Conservation (phyloP, 139 green algal species). For the Coelastrella sp. region DNA sequence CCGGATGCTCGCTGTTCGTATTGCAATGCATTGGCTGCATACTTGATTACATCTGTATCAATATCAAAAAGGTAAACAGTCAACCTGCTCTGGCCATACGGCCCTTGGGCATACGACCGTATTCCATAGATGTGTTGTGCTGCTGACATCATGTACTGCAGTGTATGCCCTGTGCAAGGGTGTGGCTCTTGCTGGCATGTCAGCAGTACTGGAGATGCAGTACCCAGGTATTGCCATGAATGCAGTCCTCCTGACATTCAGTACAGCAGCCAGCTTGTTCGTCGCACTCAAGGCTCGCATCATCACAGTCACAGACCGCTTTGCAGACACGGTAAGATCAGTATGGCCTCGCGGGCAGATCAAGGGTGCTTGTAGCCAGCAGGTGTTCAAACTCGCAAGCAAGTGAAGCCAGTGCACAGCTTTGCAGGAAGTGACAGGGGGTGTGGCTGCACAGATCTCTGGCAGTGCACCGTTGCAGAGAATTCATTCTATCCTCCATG, state of each 20-base stretch:
- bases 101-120: too few species aligned
- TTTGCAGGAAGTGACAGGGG: too few species aligned
- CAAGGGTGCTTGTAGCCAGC: neutral
- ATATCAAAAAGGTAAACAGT: neutral
- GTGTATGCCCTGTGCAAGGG: slow-evolving; percentile 63
- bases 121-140: neutral
- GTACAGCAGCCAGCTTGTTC: slow-evolving; percentile 65
- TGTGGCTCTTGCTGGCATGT: slow-evolving; percentile 58
- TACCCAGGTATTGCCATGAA: slow-evolving; percentile 65
- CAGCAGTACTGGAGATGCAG: slow-evolving; percentile 49
- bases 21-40: too few species aligned
- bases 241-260: slow-evolving; percentile 64
- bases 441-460: too few species aligned
- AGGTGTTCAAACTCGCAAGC: neutral
- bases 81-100: neutral
- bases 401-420: neutral
- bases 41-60: too few species aligned
- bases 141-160: slow-evolving; percentile 41
- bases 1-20: too few species aligned
- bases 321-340: slow-evolving; percentile 51
- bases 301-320: slow-evolving; percentile 54
- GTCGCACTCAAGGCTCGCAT: slow-evolving; percentile 44
- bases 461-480: too few species aligned
- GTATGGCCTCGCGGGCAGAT: neutral
- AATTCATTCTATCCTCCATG: too few species aligned